Base-by-base conservation (phyloP, 2,329 filamentous ascomycete species). In the Stagonosporopsis vannaccii region DNA sequence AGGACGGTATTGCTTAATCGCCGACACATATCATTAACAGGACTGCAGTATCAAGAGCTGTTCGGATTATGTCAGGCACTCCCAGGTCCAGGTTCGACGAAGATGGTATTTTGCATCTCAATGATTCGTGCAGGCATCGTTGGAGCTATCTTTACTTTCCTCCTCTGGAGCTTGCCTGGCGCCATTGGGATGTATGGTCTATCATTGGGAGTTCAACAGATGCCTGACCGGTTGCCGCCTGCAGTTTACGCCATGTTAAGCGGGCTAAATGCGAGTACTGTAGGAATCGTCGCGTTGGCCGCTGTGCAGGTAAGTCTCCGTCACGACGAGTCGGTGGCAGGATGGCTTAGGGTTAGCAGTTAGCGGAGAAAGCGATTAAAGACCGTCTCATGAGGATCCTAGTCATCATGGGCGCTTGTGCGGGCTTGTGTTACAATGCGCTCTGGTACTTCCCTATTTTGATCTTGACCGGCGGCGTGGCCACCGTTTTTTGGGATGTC, bases 381-480 rank as follows among this genome's bases (percentile, higher is more conserved):
- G 88, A 91, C 66, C 79, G 79, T 19, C 43, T 89, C 2, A 87
- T 88, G 0, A 78, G 89, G 1, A 75, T 87, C 0, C 63, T 91
- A 1, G 85, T 92, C 0, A 87, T 90, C 12, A 65, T 87, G 6
- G 83, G 84, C 3, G 89, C 80, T 0, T 80, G 82, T 8, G 88
- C 87, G 0, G 90, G 89, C 0, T 75, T 92, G 61, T 79, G 89
- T 44, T 91, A 91, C 63, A 90, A 86, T 45, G 84, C 88, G 0
- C 74, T 92, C 0, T 92, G 90, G 90, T 92, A 90, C 61, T 92
- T 91, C 41, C 90, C 90, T 0, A 65, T 85, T 0, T 68, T 92
- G 4, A 87, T 91, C 74, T 63, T 83, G 0, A 60, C 79, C 1
- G 84, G 82, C 0, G 89, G 88, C 0, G 11, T 81, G 1, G 71